Evolutionary conservation across 306 rosid genomes (phyloP), one percentile per base, ranked within the genome.

Genomic region (Acmispon strigosus): DNA sequence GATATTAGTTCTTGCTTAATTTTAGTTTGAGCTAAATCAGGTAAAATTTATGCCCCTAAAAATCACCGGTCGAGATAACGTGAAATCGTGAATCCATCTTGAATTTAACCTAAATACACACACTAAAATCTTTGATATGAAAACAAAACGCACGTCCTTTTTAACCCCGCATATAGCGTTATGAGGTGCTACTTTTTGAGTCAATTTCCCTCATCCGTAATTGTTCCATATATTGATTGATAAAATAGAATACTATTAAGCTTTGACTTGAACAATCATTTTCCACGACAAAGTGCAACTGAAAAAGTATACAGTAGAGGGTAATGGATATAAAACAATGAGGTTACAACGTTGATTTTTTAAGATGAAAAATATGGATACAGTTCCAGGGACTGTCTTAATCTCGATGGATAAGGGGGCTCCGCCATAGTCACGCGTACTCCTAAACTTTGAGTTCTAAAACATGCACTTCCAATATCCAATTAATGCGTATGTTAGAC

Each of bases 251-350:
- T 51, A 27, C 67, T 52, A 47, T 22, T 73, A 37, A 50, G 68
- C n/a, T 72, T 50, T 62, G 52, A 62, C 13, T 20, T 65, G 61
- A 62, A 62, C 75, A 57, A 73, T 73, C 72, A 77, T 76, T 70
- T 70, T 73, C 71, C 7, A 37, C 29, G 50, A 77, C 78, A 76
- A 84, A 74, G 83, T 74, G 81, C 77, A 67, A 58, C 72, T 82
- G 9, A 66, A 74, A 73, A 73, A 64, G 67, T 48, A 53, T 72
- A 18, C 62, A 85, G 41, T 72, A 18, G 58, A 85, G 41, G 60
- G 37, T 50, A 72, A 48, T 47, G 74, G 61, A 53, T 39, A 59
- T 19, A 66, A 69, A 71, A 73, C 22, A 67, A 67, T n/a, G 9
- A 45, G 15, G 42, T 48, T 67, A 48, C n/a, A n/a, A n/a, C 19